Evolutionary conservation across 2,329 filamentous ascomycete genomes (phyloP), one percentile per base, ranked within the genome.

Genomic region (Diaporthe citrichinensis): DNA sequence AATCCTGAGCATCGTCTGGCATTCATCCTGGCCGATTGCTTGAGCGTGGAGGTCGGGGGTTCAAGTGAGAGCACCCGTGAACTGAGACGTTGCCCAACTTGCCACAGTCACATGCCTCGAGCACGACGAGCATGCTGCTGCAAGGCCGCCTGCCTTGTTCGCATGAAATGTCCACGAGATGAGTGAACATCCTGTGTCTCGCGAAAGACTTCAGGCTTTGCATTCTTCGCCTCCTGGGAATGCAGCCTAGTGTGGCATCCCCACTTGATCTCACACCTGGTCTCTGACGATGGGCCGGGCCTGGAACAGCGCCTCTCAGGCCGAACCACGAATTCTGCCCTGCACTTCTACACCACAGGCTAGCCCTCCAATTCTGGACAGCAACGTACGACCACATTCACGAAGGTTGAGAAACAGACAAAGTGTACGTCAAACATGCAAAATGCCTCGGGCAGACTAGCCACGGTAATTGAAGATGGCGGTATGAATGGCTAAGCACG

Each of bases 241-340:
- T 61, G 58, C 36, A 61, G 58, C 25, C 58, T 39, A 59, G 34
- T 17, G 39, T 14, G 58, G 58, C 58, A 61, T 34, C 36, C 36
- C 20, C 57, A n/a, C 20, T 36, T 23, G 55, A 36, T 36, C 55
- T 36, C 20, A 36, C 57, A 36, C 55, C 31, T 23, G 20, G 17
- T 55, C 36, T 17, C 20, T 39, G 31, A 39, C 34, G 31, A 58
- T 34, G 31, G 31, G 4, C 34, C 31, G 57, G 9, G 20, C 34
- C 34, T 39, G 34, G 34, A 17, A 39, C 57, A n/a, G 20, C 23
- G 34, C 7, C 12, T 39, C 14, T 39, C 12, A 39, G 10, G 36
- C 31, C 15, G 55, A 34, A n/a, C 20, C 20, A 4, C 14, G 14
- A 10, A 10, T 34, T 34, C 25, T 34, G 8, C 28, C 23, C 20